Evolutionary conservation across 176 grass and related monocot species (phyloP), one percentile per base, ranked within the genome.

Genomic region (Microstegium vimineum): DNA sequence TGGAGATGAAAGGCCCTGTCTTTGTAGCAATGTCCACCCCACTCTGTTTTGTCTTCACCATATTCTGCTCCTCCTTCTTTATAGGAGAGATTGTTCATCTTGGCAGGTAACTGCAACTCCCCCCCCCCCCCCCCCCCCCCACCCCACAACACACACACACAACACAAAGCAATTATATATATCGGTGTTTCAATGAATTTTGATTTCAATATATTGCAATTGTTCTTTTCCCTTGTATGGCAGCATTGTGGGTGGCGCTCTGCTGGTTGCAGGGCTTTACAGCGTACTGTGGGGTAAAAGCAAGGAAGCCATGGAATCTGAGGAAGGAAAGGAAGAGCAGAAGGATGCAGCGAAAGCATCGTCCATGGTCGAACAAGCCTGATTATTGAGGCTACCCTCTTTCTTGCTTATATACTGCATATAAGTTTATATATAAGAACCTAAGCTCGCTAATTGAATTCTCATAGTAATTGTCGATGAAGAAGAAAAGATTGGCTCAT

Each of bases 251-350:
- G 90, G 90, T 7, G 87, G 87, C 31, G 43, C 73, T 73, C 74
- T 93, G 57, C 80, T 89, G 3, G 71, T 93, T 4, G 83, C 75
- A 0, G 84, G 91, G 52, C 81, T 93, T 23, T 93, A 93, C 67
- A 87, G 77, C 23, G 87, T 93, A 17, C 43, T 93, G 18, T 90
- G 91, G 91, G 91, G 87, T 27, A 86, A 69, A 26, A 41, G 5
- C 36, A 69, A 6, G 36, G 66, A 69, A n/a, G 10, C 36, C 22
- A 25, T 25, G 11, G 2, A 38, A 14, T 41, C 20, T 6, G 22
- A 25, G 57, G 35, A 41, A 10, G 57, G 57, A 61, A 61, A 61
- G 9, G 23, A 61, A 61, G 23, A 61, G 57, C 23, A 26, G 3
- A 25, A 60, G n/a, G 57, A 27, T 11, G n/a, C 3, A 60, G 23